Conservation (phyloP, 805 yeast genomes). For the Metahyphopichia silvanorum region DNA sequence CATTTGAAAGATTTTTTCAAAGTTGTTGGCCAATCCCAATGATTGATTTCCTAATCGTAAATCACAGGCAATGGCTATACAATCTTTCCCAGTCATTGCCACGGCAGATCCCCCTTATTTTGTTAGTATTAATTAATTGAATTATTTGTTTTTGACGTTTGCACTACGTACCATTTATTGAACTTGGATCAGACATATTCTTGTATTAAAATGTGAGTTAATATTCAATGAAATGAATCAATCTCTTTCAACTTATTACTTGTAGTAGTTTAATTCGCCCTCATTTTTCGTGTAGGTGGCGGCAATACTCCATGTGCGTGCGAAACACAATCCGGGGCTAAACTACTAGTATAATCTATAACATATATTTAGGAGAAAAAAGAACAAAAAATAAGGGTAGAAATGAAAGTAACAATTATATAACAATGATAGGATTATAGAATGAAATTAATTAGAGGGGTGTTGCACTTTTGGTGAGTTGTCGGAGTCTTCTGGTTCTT, state of each 20-base stretch:
- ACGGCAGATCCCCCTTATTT: slow-evolving; percentile 85
- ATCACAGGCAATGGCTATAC: slow-evolving; percentile 97
- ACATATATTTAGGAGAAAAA: too few species aligned
- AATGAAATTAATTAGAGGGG: too few species aligned
- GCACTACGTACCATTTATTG: slow-evolving; percentile 57
- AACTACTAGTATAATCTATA: too few species aligned
- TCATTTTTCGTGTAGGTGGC: too few species aligned
- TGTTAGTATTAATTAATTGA: slow-evolving; percentile 3
- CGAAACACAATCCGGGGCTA: too few species aligned
- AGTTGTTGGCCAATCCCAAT: slow-evolving; percentile 85
- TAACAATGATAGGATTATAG: too few species aligned
- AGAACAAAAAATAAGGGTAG: too few species aligned
- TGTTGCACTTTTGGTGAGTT: too few species aligned
- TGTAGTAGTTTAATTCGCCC: not conserved
- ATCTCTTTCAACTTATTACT: not conserved
- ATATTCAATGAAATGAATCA: not conserved
- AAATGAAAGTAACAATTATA: too few species aligned
- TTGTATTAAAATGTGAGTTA: not conserved
- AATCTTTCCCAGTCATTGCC: slow-evolving; percentile 98
- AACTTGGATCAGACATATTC: slow-evolving; percentile 72
- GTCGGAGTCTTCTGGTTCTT: slow-evolving; percentile 27
- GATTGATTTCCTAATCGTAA: slow-evolving; percentile 92
- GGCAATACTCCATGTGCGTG: too few species aligned
- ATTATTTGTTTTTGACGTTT: not conserved
- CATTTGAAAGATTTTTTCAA: slow-evolving; percentile 85